These are phyloP conservation scores for Annona cherimola DNA, from an alignment of 164 flowering plant genomes.

Conservation along the genomic window DNA sequence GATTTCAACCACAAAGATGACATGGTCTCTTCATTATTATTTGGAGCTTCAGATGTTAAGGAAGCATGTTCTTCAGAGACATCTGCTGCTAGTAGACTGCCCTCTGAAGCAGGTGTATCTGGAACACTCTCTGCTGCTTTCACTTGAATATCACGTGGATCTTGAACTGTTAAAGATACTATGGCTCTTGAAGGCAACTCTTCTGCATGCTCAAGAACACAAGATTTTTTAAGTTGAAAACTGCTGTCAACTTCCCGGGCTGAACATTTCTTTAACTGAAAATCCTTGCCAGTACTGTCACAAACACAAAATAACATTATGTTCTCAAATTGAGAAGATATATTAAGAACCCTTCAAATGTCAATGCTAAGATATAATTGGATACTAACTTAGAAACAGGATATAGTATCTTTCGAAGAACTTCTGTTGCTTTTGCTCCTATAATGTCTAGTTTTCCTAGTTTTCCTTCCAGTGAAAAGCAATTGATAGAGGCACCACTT, in stretches of 20 bases:
- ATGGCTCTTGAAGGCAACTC: conserved; percentile 41
- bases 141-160: conserved; percentile 51
- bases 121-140: conserved; percentile 16
- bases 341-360: background rate
- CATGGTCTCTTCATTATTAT: conserved; percentile 11
- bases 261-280: conserved; percentile 30
- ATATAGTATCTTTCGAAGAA: conserved; percentile 57
- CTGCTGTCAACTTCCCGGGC: conserved; percentile 14
- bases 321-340: background rate
- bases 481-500: conserved; percentile 33
- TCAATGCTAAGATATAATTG: background rate
- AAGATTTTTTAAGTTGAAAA: conserved; percentile 13
- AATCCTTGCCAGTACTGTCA: conserved; percentile 27
- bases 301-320: conserved; percentile 3
- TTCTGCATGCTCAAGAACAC: conserved; percentile 37
- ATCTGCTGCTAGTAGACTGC: conserved; percentile 18
- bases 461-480: conserved; percentile 65
- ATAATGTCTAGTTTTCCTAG: conserved; percentile 68
- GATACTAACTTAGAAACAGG: conserved; percentile 49
- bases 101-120: conserved; percentile 10
- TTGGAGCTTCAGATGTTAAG: conserved; percentile 8
- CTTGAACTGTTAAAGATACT: conserved; percentile 51
- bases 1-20: conserved; percentile 19
- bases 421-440: conserved; percentile 55
- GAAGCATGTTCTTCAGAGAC: conserved; percentile 9